Conservation (phyloP, 1,284 basidiomycete species). For the Leccinum colubrinum region DNA sequence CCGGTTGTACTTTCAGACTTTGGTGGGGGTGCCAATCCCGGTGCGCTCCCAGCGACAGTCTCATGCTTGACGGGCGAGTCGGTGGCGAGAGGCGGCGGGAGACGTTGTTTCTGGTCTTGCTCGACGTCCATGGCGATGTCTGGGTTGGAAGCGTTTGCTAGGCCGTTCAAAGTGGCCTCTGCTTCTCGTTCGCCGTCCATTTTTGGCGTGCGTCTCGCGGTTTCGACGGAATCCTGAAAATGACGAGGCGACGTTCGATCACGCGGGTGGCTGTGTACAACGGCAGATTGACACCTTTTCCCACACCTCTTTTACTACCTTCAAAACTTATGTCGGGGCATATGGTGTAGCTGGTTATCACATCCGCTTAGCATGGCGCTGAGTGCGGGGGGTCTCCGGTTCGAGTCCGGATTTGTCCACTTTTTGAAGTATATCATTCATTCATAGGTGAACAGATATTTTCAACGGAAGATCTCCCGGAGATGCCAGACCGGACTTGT, state of each 20-base stretch:
- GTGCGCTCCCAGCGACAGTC: background rate
- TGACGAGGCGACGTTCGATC: conserved; percentile 28
- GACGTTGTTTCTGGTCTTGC: conserved; percentile 7
- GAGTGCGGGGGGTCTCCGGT: conserved; percentile 40
- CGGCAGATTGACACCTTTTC: background rate
- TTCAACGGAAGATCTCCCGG: no score
- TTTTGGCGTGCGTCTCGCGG: conserved; percentile 9
- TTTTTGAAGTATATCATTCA: background rate
- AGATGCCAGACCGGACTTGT: no score
- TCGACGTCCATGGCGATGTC: conserved; percentile 26
- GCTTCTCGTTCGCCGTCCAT: conserved; percentile 25
- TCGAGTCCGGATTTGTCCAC: conserved; percentile 40
- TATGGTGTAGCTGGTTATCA: conserved; percentile 52
- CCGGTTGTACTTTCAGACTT: conserved; percentile 13
- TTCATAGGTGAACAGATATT: no score
- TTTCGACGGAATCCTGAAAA: conserved; percentile 24
- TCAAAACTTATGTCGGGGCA: conserved; percentile 17
- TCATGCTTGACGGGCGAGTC: conserved; percentile 1
- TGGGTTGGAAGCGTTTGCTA: background rate
- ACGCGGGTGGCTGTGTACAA: conserved; percentile 27
- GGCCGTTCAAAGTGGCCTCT: background rate
- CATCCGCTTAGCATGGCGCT: conserved; percentile 42
- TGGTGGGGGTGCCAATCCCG: background rate
- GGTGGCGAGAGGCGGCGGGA: background rate
- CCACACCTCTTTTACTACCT: conserved; percentile 5